phyloP scores from a whole-genome alignment of 2,329 filamentous ascomycete genomes.

The Ramichloridium luteum region DNA sequence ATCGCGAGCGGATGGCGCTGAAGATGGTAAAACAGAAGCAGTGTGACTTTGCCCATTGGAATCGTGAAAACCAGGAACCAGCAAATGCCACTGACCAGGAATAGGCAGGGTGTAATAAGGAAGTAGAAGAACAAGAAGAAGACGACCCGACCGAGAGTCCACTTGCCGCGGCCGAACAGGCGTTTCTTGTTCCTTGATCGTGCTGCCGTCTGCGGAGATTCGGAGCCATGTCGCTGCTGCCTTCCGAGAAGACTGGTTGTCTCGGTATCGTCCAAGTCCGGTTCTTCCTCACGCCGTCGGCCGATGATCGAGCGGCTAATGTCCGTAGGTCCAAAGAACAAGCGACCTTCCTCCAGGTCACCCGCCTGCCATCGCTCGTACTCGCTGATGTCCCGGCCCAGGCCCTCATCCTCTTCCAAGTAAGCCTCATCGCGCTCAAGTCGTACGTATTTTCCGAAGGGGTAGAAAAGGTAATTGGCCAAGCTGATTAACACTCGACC shows the following conservation, averaged over 20 bases:
- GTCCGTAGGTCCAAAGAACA: conserved; percentile 81
- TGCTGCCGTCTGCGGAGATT: conserved; percentile 14
- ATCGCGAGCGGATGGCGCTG: conserved; percentile 84
- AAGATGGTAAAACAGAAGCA: conserved; percentile 81
- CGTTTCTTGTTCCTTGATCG: conserved; percentile 53
- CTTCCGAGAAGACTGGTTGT: conserved; percentile 77
- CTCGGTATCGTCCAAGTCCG: conserved; percentile 61
- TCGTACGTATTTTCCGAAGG: conserved; percentile 91
- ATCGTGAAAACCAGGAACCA: conserved; percentile 98
- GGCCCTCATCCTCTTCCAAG: conserved; percentile 83
- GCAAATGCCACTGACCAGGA: conserved; percentile 76
- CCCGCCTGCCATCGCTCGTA: conserved; percentile 99
- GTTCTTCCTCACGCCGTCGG: conserved; percentile 74
- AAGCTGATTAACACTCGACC: conserved; percentile 75
- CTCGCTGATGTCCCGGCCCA: conserved; percentile 93
- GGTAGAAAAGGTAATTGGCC: conserved; percentile 79
- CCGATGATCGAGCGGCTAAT: conserved; percentile 67
- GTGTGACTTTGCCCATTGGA: conserved; percentile 92
- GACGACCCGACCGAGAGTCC: conserved; percentile 86
- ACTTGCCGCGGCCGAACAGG: conserved; percentile 87
- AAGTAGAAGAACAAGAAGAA: conserved; percentile 97
- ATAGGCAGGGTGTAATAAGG: conserved; percentile 71
- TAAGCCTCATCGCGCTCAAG: conserved; percentile 91
- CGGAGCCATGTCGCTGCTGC: conserved; percentile 11
- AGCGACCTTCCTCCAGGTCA: conserved; percentile 83